Conservation (phyloP, 1,284 basidiomycete genomes). For the Amylostereum chailletii region DNA sequence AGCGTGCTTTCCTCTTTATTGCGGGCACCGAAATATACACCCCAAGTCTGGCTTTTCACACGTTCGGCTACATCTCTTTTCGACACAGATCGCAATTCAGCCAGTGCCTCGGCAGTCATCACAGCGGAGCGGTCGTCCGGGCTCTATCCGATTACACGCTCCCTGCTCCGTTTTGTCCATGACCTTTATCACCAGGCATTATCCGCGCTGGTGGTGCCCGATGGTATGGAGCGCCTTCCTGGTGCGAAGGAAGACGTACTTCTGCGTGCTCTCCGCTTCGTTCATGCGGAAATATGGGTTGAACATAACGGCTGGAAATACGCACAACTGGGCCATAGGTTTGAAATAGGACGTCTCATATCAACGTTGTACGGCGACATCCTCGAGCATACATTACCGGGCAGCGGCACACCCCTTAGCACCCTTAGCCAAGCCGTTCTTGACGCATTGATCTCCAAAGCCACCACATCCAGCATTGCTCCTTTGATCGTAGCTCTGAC, state of each 20-base stretch:
- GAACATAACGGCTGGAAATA: slow-evolving; percentile 82
- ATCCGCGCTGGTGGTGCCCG: slow-evolving; percentile 41
- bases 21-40: slow-evolving; percentile 64
- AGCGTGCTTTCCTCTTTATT: slow-evolving; percentile 74
- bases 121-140: slow-evolving; percentile 66
- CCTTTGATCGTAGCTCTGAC: slow-evolving; percentile 67
- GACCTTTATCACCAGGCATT: slow-evolving; percentile 65
- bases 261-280: slow-evolving; percentile 64
- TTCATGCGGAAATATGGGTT: slow-evolving; percentile 81
- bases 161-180: slow-evolving; percentile 69
- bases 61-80: slow-evolving; percentile 73
- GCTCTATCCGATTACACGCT: slow-evolving; percentile 72
- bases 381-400: slow-evolving; percentile 52
- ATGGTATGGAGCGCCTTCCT: slow-evolving; percentile 49
- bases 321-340: slow-evolving; percentile 64
- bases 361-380: slow-evolving; percentile 60
- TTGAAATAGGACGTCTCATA: slow-evolving; percentile 69
- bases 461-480: slow-evolving; percentile 66
- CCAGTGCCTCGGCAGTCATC: slow-evolving; percentile 58
- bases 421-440: slow-evolving; percentile 52
- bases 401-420: slow-evolving; percentile 45
- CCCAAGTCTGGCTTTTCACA: slow-evolving; percentile 79
- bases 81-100: slow-evolving; percentile 46
- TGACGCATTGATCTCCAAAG: slow-evolving; percentile 60
- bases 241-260: slow-evolving; percentile 79